Evolutionary conservation across 1,284 basidiomycete genomes (phyloP).

Genomic region (Heterobasidion irregulare): DNA sequence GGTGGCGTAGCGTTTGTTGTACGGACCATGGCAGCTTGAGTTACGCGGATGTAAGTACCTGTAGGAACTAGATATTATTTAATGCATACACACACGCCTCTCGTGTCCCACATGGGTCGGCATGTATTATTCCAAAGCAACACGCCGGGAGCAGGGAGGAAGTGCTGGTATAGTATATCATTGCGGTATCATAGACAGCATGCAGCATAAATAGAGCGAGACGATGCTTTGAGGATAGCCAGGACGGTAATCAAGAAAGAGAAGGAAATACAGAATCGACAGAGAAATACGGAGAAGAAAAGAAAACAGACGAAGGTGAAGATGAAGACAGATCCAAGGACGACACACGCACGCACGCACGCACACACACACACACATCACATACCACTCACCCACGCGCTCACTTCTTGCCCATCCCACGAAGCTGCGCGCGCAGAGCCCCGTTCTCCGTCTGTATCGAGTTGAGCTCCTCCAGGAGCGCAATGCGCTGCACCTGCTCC

Average conservation of each 20-base stretch:
- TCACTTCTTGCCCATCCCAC: conserved; percentile 36
- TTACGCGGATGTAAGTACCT: neutral
- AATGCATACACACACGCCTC: too few species aligned
- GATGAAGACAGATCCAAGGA: neutral
- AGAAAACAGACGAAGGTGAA: too few species aligned
- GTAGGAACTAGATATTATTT: neutral
- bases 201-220: neutral
- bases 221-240: neutral
- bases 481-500: conserved; percentile 64
- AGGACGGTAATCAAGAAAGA: neutral
- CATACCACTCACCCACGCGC: too few species aligned
- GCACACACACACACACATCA: too few species aligned
- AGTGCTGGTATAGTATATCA: neutral
- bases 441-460: conserved; percentile 70
- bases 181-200: neutral
- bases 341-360: too few species aligned
- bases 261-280: neutral
- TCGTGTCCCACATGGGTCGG: too few species aligned
- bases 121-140: neutral
- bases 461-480: conserved; percentile 73
- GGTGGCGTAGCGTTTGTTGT: neutral
- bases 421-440: conserved; percentile 58
- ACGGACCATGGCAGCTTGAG: neutral
- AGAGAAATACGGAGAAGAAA: neutral
- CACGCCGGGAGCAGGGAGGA: neutral